Evolutionary conservation across 129 eudicot species (phyloP).

Genomic region (Cynara cardunculus): DNA sequence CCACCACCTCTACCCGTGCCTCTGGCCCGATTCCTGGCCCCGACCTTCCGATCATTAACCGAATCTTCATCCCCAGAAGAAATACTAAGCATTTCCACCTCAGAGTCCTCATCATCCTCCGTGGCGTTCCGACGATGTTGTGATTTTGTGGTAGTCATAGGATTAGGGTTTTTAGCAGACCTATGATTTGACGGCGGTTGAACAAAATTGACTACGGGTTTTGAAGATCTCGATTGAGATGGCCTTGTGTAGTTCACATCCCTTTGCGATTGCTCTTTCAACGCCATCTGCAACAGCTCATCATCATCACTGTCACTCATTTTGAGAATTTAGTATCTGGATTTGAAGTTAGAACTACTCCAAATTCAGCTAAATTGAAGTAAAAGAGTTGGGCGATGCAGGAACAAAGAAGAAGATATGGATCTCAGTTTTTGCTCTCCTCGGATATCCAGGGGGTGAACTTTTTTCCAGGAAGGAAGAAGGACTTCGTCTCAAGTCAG

Average conservation of each 20-base stretch:
- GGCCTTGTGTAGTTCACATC: slow-evolving; percentile 64
- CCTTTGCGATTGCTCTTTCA: slow-evolving; percentile 76
- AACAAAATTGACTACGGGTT: slow-evolving; percentile 72
- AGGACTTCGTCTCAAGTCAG: slow-evolving; percentile 22
- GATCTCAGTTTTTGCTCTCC: slow-evolving; percentile 21
- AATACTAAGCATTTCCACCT: slow-evolving; percentile 92
- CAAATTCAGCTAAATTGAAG: slow-evolving; percentile 9
- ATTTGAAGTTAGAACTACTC: neutral
- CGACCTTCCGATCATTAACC: slow-evolving; percentile 42
- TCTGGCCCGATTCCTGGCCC: slow-evolving; percentile 34
- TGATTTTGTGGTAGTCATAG: slow-evolving; percentile 18
- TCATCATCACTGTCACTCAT: slow-evolving; percentile 87
- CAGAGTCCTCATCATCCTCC: slow-evolving; percentile 90
- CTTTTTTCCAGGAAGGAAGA: neutral
- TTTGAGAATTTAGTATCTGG: neutral
- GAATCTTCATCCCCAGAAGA: slow-evolving; percentile 93
- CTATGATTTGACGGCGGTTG: slow-evolving; percentile 70
- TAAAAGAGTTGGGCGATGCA: neutral
- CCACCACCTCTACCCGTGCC: slow-evolving; percentile 29
- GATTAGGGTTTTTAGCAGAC: slow-evolving; percentile 31
- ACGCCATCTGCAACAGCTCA: slow-evolving; percentile 89
- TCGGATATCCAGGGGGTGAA: neutral
- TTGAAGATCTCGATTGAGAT: slow-evolving; percentile 42
- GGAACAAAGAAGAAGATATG: neutral
- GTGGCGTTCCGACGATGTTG: slow-evolving; percentile 38